Base-by-base conservation (phyloP, 768 basidiomycete species). In the Lactifluus hygrophoroides region DNA sequence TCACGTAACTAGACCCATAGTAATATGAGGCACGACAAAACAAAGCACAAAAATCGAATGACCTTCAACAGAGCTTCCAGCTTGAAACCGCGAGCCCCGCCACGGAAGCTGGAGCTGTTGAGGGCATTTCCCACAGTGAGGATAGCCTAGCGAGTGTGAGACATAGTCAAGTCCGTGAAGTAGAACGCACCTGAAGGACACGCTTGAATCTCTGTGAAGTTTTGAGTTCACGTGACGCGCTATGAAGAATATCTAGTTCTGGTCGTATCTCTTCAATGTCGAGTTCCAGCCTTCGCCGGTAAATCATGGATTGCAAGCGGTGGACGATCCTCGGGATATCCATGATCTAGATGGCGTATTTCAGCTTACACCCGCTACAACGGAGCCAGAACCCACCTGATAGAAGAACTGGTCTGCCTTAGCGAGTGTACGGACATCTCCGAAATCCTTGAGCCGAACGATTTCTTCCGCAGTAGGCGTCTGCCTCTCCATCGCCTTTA, bases 391-490 rank as follows among this genome's bases (percentile, higher is more conserved):
- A 66, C 74, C 52, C 55, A 90, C 90, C 77, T 90, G 80, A 58
- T 73, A 73, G 65, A 93, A 87, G 70, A 88, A 94, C 66, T 85
- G 86, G 66, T 97, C 94, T 17, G 90, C 84, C 58, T 87, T 86
- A 4, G 90, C 82, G 9, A 95, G 77, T 66, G 85, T 88, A 42
- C 76, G 75, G 13, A 87, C 72, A 58, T 94, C 86, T 3, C 78
- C 83, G 66, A 87, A 90, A 27, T 80, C 80, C 58, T 78, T 82
- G 42, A 95, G 77, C 13, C 84, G 75, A 13, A 78, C 74, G 47
- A 83, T 87, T 76, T 97, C 94, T 49, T 95, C 93, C 0, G 75
- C n/a, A 0, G 87, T 89, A 2, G 94, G 94, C 5, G 88, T 71
- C 54, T 89, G 84, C 58, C 81, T 83, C 65, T 81, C 79, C 64